Evolutionary conservation across 805 yeast genomes (phyloP).

Genomic region (Ogataea pini): DNA sequence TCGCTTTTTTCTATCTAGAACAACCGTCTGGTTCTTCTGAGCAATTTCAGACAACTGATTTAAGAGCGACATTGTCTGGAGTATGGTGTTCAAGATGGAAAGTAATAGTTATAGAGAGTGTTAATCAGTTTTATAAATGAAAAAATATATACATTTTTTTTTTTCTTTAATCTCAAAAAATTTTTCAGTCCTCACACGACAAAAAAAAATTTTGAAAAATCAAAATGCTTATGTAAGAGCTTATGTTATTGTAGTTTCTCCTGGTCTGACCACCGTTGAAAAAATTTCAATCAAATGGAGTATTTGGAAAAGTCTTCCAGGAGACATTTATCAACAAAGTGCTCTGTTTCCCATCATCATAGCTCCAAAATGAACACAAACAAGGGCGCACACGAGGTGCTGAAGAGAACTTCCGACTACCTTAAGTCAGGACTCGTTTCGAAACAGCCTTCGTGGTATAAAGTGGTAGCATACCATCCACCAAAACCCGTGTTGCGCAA

Average conservation of each 20-base stretch:
- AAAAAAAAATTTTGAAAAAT: not conserved
- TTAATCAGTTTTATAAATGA: not conserved
- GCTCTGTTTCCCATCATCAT: not conserved
- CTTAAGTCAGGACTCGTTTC: constrained; percentile 68
- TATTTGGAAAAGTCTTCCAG: not conserved
- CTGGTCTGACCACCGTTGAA: not conserved
- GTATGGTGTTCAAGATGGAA: not conserved
- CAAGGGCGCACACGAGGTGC: constrained; percentile 71
- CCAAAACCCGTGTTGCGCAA: constrained; percentile 66
- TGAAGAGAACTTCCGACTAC: constrained; percentile 79
- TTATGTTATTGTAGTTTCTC: too few species aligned
- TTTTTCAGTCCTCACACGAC: constrained; percentile 10
- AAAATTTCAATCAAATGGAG: not conserved
- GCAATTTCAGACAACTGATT: constrained; percentile 80
- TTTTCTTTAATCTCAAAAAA: constrained; percentile 1
- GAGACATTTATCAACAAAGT: not conserved
- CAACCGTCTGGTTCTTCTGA: constrained; percentile 64
- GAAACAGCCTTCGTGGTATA: constrained; percentile 85
- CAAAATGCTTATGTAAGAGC: not conserved
- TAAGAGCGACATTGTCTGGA: constrained; percentile 46
- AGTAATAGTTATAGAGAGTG: not conserved
- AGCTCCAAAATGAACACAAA: constrained; percentile 61
- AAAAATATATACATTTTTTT: not conserved
- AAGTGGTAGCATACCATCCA: constrained; percentile 79
- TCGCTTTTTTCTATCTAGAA: constrained; percentile 82